Conservation (phyloP, 768 basidiomycete genomes). For the Lentinula edodes region DNA sequence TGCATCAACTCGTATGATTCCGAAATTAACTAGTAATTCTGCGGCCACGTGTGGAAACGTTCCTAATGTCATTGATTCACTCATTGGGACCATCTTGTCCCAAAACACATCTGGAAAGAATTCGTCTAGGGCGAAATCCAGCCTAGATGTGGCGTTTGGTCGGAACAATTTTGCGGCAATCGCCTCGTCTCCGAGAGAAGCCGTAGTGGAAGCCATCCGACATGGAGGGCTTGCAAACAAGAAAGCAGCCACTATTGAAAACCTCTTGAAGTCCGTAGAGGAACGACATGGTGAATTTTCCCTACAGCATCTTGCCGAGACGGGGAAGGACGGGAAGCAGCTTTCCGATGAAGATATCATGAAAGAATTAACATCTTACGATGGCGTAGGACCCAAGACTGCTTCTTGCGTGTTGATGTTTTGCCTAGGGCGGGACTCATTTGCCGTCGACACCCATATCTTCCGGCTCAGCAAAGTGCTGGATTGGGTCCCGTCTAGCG, state of each 20-base stretch:
- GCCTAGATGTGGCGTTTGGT: slow-evolving; percentile 44
- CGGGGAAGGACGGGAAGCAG: slow-evolving; percentile 16
- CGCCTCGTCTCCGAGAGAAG: slow-evolving; percentile 32
- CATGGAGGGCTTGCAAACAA: slow-evolving; percentile 56
- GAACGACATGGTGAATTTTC: slow-evolving; percentile 46
- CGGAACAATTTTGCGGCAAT: slow-evolving; percentile 45
- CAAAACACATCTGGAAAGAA: slow-evolving; percentile 53
- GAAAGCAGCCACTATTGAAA: slow-evolving; percentile 52
- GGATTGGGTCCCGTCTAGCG: slow-evolving; percentile 42
- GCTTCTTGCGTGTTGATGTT: slow-evolving; percentile 59
- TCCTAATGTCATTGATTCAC: slow-evolving; percentile 51
- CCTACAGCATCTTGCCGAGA: slow-evolving; percentile 43
- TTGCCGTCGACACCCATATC: slow-evolving; percentile 63
- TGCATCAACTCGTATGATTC: slow-evolving; percentile 20
- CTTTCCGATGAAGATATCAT: slow-evolving; percentile 45
- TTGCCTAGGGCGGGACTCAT: slow-evolving; percentile 53
- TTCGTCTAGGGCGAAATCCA: slow-evolving; percentile 42
- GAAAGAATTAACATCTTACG: slow-evolving; percentile 49
- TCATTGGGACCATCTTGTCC: slow-evolving; percentile 55
- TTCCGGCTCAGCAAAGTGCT: slow-evolving; percentile 47
- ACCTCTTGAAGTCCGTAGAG: slow-evolving; percentile 35
- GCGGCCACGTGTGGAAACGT: slow-evolving; percentile 40
- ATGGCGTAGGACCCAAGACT: slow-evolving; percentile 60
- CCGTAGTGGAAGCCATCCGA: slow-evolving; percentile 45
- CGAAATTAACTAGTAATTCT: slow-evolving; percentile 26